Conservation (phyloP, 2,329 filamentous ascomycete genomes). For the Seiridium unicorne region DNA sequence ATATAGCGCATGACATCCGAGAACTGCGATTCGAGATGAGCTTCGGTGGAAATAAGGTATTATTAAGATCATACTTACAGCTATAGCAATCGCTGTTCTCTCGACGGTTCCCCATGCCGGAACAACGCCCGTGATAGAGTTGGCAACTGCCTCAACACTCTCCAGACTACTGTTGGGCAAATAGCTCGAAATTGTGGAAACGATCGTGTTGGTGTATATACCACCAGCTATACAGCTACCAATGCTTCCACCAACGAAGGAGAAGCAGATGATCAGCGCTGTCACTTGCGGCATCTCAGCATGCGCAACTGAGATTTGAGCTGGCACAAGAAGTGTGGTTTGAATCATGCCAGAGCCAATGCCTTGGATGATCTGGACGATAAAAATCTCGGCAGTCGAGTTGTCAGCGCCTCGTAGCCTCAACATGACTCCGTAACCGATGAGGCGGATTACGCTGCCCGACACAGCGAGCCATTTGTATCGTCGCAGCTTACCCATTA, state of each 20-base stretch:
- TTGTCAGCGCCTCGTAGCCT: constrained; percentile 42
- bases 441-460: constrained; percentile 37
- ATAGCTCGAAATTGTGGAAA: constrained; percentile 30
- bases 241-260: constrained; percentile 37
- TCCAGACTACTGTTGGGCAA: constrained; percentile 30
- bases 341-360: constrained; percentile 44
- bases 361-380: constrained; percentile 47
- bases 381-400: constrained; percentile 41
- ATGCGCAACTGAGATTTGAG: constrained; percentile 43
- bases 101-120: constrained; percentile 39
- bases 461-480: constrained; percentile 46
- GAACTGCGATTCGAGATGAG: constrained; percentile 14
- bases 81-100: constrained; percentile 38
- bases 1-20: constrained; percentile 25
- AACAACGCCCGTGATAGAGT: constrained; percentile 41
- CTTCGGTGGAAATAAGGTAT: neutral
- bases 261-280: constrained; percentile 39
- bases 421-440: constrained; percentile 51
- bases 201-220: constrained; percentile 48
- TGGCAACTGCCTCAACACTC: constrained; percentile 36
- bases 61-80: constrained; percentile 23
- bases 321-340: constrained; percentile 38
- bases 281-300: constrained; percentile 46
- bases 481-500: constrained; percentile 39
- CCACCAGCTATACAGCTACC: constrained; percentile 43